These are phyloP conservation scores for Boletus semigastroideus DNA, from an alignment of 1,284 basidiomycete species.

Conservation along the genomic window DNA sequence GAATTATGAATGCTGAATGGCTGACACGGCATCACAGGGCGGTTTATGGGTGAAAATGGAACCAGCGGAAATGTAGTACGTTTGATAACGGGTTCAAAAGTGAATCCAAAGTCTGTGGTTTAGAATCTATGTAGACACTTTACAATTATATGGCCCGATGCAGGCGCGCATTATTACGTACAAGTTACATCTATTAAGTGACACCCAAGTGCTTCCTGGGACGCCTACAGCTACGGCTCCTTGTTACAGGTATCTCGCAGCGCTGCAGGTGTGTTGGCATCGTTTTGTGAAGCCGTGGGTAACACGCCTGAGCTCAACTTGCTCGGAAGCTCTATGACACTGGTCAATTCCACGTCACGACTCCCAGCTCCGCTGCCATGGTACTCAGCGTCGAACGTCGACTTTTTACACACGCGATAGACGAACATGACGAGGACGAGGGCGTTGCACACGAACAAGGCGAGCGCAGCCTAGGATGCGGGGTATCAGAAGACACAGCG, in stretches of 20 bases:
- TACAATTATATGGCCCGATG: background rate
- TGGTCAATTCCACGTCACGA: conserved; percentile 17
- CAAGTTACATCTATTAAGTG: background rate
- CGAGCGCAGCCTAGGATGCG: conserved; percentile 17
- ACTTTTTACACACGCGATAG: conserved; percentile 12
- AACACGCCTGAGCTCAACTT: conserved; percentile 2
- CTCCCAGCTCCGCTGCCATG: background rate
- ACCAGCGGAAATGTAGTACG: conserved; percentile 11
- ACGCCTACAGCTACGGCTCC: background rate
- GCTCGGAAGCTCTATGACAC: conserved; percentile 15
- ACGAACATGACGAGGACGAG: conserved; percentile 19
- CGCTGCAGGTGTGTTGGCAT: background rate
- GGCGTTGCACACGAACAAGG: conserved; percentile 22
- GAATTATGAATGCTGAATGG: background rate
- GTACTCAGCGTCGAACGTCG: background rate
- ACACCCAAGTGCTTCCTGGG: no score
- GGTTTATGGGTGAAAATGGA: conserved; percentile 34
- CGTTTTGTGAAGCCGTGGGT: background rate
- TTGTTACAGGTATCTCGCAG: background rate
- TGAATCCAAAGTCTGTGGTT: background rate
- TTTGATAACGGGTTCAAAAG: background rate
- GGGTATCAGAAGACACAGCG: background rate
- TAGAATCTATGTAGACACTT: no score
- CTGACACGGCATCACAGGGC: conserved; percentile 13
- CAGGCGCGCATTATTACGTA: background rate